A percentile compares a stretch with the other conserved stretches of the same genome.
Conservation (phyloP, 257 asterid genomes). For the Solanum etuberosum region DNA sequence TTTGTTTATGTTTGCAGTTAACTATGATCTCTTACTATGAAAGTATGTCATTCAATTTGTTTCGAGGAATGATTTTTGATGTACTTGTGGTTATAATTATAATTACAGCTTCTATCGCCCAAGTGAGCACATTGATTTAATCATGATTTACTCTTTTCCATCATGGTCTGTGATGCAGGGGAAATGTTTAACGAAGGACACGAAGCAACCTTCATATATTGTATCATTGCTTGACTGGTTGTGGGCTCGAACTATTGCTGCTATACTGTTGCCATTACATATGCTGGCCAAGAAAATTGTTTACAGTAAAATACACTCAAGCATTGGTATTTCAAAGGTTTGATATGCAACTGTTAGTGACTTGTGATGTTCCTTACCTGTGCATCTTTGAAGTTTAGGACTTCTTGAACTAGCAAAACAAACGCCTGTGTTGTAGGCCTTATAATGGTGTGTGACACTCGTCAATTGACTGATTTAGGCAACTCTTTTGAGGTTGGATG, state of each 20-base stretch:
- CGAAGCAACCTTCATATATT: conserved; percentile 48
- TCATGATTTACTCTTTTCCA: not conserved
- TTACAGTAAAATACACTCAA: conserved; percentile 61
- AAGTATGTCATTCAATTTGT: not conserved
- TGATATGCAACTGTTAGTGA: not conserved
- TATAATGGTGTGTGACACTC: not conserved
- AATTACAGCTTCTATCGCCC: not conserved
- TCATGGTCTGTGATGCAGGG: conserved; percentile 39
- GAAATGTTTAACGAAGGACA: conserved; percentile 57
- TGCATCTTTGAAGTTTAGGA: not conserved
- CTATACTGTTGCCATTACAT: conserved; percentile 60
- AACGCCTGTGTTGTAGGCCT: not conserved
- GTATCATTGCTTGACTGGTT: conserved; percentile 56
- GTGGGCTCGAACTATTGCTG: conserved; percentile 55
- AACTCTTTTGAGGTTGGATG: not conserved
- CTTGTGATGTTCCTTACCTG: not conserved
- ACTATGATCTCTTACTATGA: not conserved
- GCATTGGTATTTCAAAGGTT: conserved; percentile 84
- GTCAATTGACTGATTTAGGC: not conserved
- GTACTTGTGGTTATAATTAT: not conserved
- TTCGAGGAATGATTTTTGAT: not conserved
- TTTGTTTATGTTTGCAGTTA: not conserved
- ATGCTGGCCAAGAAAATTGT: conserved; percentile 65
- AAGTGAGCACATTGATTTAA: not conserved
- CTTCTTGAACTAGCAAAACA: not conserved